Conservation (phyloP, 495 filamentous ascomycete genomes). For the Penicillium fimorum region DNA sequence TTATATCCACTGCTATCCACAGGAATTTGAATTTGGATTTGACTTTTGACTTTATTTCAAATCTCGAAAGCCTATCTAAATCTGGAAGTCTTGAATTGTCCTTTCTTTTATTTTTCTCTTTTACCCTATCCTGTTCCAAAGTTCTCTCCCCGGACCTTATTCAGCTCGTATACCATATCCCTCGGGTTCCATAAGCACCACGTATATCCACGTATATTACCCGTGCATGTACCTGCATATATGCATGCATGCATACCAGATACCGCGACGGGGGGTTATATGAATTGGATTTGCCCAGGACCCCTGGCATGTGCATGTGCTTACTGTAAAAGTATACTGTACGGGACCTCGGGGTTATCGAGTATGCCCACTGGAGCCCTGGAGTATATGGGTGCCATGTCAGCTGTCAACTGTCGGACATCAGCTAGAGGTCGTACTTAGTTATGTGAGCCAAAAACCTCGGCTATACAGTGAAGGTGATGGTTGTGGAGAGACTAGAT, state of each 20-base stretch:
- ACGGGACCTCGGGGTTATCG: neutral
- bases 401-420: neutral
- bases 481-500: neutral
- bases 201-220: constrained; percentile 5
- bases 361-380: neutral
- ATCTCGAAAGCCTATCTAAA: neutral
- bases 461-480: neutral
- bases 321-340: neutral
- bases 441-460: neutral
- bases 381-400: neutral
- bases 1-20: neutral
- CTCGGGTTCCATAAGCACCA: neutral
- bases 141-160: neutral
- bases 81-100: neutral
- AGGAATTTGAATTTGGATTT: neutral
- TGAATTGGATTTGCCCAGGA: neutral
- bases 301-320: neutral
- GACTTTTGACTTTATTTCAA: neutral
- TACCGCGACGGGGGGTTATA: neutral
- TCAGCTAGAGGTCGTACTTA: neutral
- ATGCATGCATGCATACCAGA: constrained; percentile 20
- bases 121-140: neutral
- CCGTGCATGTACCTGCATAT: constrained; percentile 30
- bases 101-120: neutral
- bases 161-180: neutral